phyloP scores from a whole-genome alignment of 2,329 filamentous ascomycete species.

The Alternaria ethzedia region DNA sequence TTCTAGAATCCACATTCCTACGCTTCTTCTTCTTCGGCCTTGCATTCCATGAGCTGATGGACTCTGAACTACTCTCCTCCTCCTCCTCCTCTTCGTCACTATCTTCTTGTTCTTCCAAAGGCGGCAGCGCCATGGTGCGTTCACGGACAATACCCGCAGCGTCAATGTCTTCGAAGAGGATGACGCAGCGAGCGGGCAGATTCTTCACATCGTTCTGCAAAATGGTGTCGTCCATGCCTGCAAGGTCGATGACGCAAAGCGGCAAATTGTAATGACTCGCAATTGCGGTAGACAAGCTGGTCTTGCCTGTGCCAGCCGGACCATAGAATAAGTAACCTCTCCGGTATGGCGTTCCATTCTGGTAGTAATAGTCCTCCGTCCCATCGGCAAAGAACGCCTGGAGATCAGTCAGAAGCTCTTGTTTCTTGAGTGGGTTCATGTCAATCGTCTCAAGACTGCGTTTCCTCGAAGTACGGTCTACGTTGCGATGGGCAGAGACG shows the following conservation, averaged over 20 bases:
- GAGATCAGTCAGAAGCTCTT: neutral
- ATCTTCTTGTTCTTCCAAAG: neutral
- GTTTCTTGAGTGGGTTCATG: neutral
- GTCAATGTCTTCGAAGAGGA: neutral
- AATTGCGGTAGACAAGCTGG: slow-evolving; percentile 11
- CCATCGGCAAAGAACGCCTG: neutral
- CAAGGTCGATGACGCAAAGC: slow-evolving; percentile 6
- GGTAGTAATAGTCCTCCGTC: neutral
- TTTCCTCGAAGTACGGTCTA: neutral
- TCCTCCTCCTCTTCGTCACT: neutral
- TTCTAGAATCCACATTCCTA: neutral
- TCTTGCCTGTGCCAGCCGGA: slow-evolving; percentile 13
- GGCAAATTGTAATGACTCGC: slow-evolving; percentile 17
- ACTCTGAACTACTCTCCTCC: neutral
- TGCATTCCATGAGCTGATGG: neutral
- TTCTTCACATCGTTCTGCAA: neutral
- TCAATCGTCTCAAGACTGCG: neutral
- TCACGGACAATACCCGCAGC: neutral
- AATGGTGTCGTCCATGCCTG: neutral
- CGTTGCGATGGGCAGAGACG: neutral
- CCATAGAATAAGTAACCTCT: slow-evolving; percentile 16
- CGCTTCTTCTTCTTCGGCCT: neutral
- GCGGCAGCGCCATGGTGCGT: neutral
- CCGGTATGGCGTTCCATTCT: slow-evolving; percentile 16
- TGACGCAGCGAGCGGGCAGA: neutral